Evolutionary conservation across 768 basidiomycete genomes (phyloP).

Genomic region (Calocera viscosa): DNA sequence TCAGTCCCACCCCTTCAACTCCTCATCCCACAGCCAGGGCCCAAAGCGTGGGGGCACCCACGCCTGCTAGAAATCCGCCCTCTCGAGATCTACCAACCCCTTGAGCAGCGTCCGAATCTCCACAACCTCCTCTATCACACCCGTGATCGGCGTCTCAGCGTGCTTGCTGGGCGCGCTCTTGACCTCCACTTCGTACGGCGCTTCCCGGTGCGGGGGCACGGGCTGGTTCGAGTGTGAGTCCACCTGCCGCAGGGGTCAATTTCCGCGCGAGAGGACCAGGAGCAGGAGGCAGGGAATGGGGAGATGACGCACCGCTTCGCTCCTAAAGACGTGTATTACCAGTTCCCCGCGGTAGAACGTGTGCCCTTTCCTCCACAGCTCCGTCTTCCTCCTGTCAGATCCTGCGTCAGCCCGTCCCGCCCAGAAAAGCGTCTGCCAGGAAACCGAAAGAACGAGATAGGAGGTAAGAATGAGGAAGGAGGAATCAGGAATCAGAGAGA

Average conservation of each 20-base stretch:
- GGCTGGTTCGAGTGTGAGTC: slow-evolving; percentile 4
- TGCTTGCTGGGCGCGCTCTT: not conserved
- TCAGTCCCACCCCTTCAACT: not conserved
- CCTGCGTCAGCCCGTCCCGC: not conserved
- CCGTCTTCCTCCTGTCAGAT: slow-evolving; percentile 1
- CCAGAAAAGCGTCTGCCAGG: too few species aligned
- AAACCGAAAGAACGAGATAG: too few species aligned
- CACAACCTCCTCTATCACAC: not conserved
- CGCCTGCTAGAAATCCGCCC: not conserved
- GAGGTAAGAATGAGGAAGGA: too few species aligned
- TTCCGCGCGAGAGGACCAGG: not conserved
- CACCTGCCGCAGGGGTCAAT: too few species aligned
- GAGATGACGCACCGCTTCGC: not conserved
- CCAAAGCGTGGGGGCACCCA: not conserved
- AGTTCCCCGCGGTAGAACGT: slow-evolving; percentile 1
- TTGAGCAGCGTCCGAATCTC: slow-evolving; percentile 3
- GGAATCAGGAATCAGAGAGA: not conserved
- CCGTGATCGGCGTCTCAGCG: not conserved
- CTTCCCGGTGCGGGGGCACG: not conserved
- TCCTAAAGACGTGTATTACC: not conserved
- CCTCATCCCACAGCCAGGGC: not conserved
- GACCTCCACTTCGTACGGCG: slow-evolving; percentile 2
- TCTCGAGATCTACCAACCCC: not conserved
- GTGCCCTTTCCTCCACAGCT: slow-evolving; percentile 5
- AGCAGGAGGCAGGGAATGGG: not conserved